phyloP scores from a whole-genome alignment of 371 early-diverging fungal genomes.

The Rhizopus arrhizus region DNA sequence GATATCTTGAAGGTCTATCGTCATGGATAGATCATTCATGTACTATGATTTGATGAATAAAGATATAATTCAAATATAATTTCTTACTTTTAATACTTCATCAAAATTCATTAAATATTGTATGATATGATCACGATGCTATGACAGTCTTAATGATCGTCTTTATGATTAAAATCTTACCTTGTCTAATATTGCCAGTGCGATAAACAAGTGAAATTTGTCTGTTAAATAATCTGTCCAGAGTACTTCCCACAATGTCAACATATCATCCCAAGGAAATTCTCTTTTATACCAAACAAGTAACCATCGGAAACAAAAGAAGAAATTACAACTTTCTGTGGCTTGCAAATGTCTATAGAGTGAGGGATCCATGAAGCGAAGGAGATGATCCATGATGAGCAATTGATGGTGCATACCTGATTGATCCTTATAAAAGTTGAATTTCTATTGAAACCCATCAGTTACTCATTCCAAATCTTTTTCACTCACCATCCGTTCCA shows the following conservation, averaged over 20 bases:
- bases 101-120: constrained; percentile 82
- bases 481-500: constrained; percentile 78
- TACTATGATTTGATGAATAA: constrained; percentile 50
- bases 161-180: constrained; percentile 12
- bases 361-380: constrained; percentile 82
- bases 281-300: constrained; percentile 94
- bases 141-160: not conserved
- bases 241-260: constrained; percentile 84
- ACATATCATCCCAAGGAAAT: constrained; percentile 80
- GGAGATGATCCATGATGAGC: constrained; percentile 68
- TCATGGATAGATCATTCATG: constrained; percentile 83
- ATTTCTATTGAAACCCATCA: constrained; percentile 42
- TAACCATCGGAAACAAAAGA: constrained; percentile 94
- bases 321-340: constrained; percentile 84
- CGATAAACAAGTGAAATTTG: constrained; percentile 86
- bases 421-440: constrained; percentile 83
- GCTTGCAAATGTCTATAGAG: constrained; percentile 76
- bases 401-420: constrained; percentile 89
- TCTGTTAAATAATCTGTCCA: constrained; percentile 85
- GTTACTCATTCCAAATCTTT: not conserved
- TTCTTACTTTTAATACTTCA: constrained; percentile 84
- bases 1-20: constrained; percentile 75
- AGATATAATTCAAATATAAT: not conserved
- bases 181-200: constrained; percentile 83
- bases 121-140: constrained; percentile 80